Percentiles rank a stretch among this genome's conserved stretches.
Evolutionary conservation across 371 early-diverging fungal genomes (phyloP).

Genomic region (Capniomyces stellatus): DNA sequence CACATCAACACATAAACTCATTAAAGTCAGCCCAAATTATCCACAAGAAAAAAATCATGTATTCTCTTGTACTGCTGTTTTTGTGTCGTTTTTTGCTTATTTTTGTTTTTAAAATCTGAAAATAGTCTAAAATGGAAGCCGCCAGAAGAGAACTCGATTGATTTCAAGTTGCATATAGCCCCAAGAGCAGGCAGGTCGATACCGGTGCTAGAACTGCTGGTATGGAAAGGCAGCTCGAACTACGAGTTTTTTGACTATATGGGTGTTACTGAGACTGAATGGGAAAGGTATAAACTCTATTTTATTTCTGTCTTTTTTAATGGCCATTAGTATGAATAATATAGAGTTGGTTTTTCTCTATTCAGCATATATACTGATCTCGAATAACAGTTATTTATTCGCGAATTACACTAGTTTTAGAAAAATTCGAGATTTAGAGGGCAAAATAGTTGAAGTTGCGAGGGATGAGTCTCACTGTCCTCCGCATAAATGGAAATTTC

Average conservation of each 20-base stretch:
- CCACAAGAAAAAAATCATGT: too few species aligned
- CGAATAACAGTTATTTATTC: neutral
- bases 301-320: too few species aligned
- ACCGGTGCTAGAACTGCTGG: constrained; percentile 31
- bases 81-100: neutral
- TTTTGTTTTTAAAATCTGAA: neutral
- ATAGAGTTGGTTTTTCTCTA: too few species aligned
- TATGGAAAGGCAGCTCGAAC: constrained; percentile 37
- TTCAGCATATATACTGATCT: neutral
- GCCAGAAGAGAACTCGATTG: constrained; percentile 90
- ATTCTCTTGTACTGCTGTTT: neutral
- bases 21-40: too few species aligned
- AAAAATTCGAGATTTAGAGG: constrained; percentile 23
- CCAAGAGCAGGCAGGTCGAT: constrained; percentile 18
- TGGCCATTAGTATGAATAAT: too few species aligned
- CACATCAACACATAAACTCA: too few species aligned
- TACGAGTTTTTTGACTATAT: constrained; percentile 36
- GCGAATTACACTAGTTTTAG: constrained; percentile 4
- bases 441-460: constrained; percentile 47
- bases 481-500: constrained; percentile 49
- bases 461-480: constrained; percentile 33
- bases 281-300: constrained; percentile 30
- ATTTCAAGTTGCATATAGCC: constrained; percentile 58
- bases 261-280: constrained; percentile 38
- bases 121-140: constrained; percentile 94